phyloP scores from a whole-genome alignment of 345 rosid genomes.

The Carallia pectinifolia region DNA sequence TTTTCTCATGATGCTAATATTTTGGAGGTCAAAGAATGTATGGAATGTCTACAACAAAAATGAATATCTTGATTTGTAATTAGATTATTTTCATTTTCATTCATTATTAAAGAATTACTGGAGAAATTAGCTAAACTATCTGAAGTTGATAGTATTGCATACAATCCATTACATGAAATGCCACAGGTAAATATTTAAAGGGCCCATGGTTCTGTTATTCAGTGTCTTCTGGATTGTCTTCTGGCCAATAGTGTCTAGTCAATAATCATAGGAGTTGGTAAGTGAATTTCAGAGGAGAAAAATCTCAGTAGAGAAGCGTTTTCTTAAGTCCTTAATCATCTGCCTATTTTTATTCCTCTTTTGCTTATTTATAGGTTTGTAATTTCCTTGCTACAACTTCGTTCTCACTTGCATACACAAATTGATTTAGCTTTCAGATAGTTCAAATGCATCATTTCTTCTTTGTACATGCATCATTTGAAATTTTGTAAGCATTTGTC shows the following conservation, averaged over 20 bases:
- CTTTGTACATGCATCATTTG: not conserved
- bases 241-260: too few relatives aligned
- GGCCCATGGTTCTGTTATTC: too few relatives aligned
- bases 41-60: not conserved
- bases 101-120: conserved; percentile 58
- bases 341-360: too few relatives aligned
- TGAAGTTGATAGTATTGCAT: not conserved
- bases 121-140: conserved; percentile 58
- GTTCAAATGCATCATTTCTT: too few relatives aligned
- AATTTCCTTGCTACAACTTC: too few relatives aligned
- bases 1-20: conserved; percentile 40
- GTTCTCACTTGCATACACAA: too few relatives aligned
- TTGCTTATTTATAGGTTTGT: too few relatives aligned
- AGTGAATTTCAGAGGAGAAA: conserved; percentile 65
- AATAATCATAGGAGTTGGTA: conserved; percentile 41
- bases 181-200: too few relatives aligned
- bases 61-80: not conserved
- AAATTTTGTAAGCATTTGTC: not conserved
- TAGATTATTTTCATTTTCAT: conserved; percentile 25
- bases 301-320: conserved; percentile 58
- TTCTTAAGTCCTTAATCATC: conserved; percentile 71
- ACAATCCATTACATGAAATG: too few relatives aligned
- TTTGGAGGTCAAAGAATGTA: conserved; percentile 74
- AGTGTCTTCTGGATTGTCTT: too few relatives aligned
- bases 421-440: too few relatives aligned